Conservation (phyloP, 169 alveolate species). For the Eimeria acervulina region DNA sequence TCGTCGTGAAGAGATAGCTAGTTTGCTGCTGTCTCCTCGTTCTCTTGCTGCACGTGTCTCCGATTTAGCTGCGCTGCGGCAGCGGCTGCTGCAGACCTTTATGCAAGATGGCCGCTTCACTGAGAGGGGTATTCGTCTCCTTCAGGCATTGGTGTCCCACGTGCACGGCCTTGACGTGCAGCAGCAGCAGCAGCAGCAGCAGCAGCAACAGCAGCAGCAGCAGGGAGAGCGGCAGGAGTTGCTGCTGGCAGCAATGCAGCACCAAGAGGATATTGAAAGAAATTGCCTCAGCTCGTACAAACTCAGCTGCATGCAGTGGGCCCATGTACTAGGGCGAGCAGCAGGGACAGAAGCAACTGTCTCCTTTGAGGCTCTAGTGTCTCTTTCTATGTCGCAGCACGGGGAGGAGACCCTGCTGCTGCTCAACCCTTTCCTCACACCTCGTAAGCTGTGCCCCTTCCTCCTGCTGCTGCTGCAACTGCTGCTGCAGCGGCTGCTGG, state of each 20-base stretch:
- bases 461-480: background rate
- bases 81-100: slow-evolving; percentile 62
- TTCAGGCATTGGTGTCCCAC: slow-evolving; percentile 9
- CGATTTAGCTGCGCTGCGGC: slow-evolving; percentile 49
- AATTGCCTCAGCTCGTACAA: background rate
- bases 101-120: slow-evolving; percentile 48
- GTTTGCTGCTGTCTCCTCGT: slow-evolving; percentile 41
- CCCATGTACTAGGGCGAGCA: slow-evolving; percentile 52
- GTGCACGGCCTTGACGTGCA: slow-evolving; percentile 34
- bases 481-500: slow-evolving; percentile 42
- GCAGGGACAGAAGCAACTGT: slow-evolving; percentile 65
- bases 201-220: slow-evolving; percentile 8
- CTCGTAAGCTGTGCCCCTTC: background rate
- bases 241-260: slow-evolving; percentile 14
- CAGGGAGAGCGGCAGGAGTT: slow-evolving; percentile 34
- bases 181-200: slow-evolving; percentile 53
- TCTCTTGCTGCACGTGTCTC: slow-evolving; percentile 45
- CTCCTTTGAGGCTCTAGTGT: slow-evolving; percentile 79
- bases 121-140: slow-evolving; percentile 57
- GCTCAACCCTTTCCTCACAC: slow-evolving; percentile 78
- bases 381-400: slow-evolving; percentile 68
- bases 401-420: slow-evolving; percentile 40
- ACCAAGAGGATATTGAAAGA: slow-evolving; percentile 18
- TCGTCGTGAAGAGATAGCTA: slow-evolving; percentile 35
- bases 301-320: slow-evolving; percentile 76